A percentile compares a stretch with the other conserved stretches of the same genome.
phyloP scores from a whole-genome alignment of 2,329 filamentous ascomycete genomes.

The Thelonectria rubi region DNA sequence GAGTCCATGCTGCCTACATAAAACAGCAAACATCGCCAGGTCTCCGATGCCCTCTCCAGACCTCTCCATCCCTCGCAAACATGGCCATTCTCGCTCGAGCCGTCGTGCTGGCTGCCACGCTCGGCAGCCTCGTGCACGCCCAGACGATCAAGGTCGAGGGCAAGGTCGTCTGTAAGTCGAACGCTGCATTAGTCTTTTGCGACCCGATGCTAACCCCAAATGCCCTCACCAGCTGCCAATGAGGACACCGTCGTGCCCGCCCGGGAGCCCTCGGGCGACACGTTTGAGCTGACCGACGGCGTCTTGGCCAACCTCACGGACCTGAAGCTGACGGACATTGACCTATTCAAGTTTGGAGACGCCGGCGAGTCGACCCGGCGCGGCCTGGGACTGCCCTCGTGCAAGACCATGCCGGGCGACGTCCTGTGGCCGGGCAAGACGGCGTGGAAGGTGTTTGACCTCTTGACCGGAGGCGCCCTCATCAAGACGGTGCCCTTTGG shows the following conservation, averaged over 20 bases:
- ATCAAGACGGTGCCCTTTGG: constrained; percentile 46
- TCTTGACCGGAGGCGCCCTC: constrained; percentile 45
- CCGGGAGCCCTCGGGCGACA: constrained; percentile 19
- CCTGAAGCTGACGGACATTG: constrained; percentile 40
- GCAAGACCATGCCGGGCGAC: constrained; percentile 48
- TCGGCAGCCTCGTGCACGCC: constrained; percentile 26
- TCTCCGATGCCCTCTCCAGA: background rate
- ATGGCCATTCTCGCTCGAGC: constrained; percentile 26
- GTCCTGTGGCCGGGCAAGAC: constrained; percentile 39
- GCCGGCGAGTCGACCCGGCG: constrained; percentile 24
- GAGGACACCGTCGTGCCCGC: constrained; percentile 37
- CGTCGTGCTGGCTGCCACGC: constrained; percentile 21
- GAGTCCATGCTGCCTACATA: constrained; percentile 19
- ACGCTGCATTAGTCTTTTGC: background rate
- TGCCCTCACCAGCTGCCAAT: constrained; percentile 33
- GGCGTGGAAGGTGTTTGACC: constrained; percentile 47
- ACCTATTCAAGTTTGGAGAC: constrained; percentile 46
- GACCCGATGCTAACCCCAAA: constrained; percentile 8
- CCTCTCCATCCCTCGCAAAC: constrained; percentile 11
- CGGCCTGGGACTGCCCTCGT: constrained; percentile 18
- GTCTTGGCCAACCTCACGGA: constrained; percentile 44
- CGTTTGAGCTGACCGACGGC: constrained; percentile 45
- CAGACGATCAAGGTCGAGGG: constrained; percentile 38
- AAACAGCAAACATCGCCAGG: constrained; percentile 19
- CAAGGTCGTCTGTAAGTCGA: constrained; percentile 34